A percentile compares a stretch with the other conserved stretches of the same genome.
Conservation (phyloP, 495 filamentous ascomycete species). For the Aspergillus saccharolyticus region DNA sequence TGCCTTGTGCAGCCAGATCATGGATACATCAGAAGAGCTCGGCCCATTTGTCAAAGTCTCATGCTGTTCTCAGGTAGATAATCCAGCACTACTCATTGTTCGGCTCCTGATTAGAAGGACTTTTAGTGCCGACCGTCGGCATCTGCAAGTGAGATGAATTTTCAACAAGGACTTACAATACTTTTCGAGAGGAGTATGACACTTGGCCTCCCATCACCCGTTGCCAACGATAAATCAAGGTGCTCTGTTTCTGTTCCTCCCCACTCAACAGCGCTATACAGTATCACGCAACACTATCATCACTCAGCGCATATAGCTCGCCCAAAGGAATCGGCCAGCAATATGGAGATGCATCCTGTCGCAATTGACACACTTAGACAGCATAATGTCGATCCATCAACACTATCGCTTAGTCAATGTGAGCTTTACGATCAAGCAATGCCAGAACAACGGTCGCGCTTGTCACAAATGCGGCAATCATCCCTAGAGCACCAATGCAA, state of each 20-base stretch:
- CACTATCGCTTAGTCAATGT: slow-evolving; percentile 53
- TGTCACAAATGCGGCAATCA: slow-evolving; percentile 64
- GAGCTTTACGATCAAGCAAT: slow-evolving; percentile 58
- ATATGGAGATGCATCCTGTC: background rate
- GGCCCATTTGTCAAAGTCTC: slow-evolving; percentile 30
- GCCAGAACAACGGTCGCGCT: slow-evolving; percentile 49
- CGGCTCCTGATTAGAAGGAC: slow-evolving; percentile 15
- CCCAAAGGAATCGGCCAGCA: slow-evolving; percentile 23
- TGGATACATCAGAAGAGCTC: slow-evolving; percentile 29
- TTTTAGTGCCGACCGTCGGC: slow-evolving; percentile 35
- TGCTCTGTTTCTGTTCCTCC: slow-evolving; percentile 15
- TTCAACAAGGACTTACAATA: slow-evolving; percentile 61
- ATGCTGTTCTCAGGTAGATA: slow-evolving; percentile 35
- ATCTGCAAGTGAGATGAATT: slow-evolving; percentile 42
- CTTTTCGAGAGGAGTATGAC: slow-evolving; percentile 62
- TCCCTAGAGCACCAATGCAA: slow-evolving; percentile 34
- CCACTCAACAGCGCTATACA: slow-evolving; percentile 48
- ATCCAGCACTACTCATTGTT: slow-evolving; percentile 1
- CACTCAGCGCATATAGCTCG: slow-evolving; percentile 58
- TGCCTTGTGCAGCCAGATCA: slow-evolving; percentile 33
- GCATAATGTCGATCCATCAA: slow-evolving; percentile 50
- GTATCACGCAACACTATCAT: slow-evolving; percentile 69
- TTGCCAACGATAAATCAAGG: background rate
- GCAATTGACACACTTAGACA: slow-evolving; percentile 33
- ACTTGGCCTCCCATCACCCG: slow-evolving; percentile 19